phyloP scores from a whole-genome alignment of 768 basidiomycete species.

The Lactifluus subvellereus region DNA sequence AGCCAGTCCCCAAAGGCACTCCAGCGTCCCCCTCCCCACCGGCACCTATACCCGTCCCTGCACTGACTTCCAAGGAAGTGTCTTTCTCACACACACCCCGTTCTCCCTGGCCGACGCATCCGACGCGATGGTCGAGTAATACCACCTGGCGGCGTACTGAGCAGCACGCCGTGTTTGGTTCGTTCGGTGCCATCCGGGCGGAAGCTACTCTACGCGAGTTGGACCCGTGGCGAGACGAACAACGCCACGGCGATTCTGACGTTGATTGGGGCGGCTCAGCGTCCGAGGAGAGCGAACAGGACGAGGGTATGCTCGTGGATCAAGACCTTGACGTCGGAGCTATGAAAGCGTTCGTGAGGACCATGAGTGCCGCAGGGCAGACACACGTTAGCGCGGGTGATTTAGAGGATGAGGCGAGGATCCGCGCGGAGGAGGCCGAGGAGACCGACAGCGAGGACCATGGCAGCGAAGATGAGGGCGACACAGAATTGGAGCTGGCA shows the following conservation, averaged over 20 bases:
- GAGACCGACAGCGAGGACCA: conserved; percentile 28
- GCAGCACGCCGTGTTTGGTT: conserved; percentile 36
- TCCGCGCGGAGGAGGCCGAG: conserved; percentile 39
- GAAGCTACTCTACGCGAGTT: conserved; percentile 44
- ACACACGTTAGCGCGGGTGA: conserved; percentile 60
- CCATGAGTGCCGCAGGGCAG: conserved; percentile 45
- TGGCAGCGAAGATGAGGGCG: conserved; percentile 17
- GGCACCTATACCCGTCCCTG: conserved; percentile 9
- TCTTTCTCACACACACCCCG: conserved; percentile 34
- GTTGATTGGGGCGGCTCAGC: conserved; percentile 57
- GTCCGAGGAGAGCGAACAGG: conserved; percentile 27
- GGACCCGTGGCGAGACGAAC: conserved; percentile 42
- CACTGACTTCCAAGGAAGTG: conserved; percentile 30
- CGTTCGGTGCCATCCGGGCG: conserved; percentile 48
- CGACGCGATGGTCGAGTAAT: conserved; percentile 15
- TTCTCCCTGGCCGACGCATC: conserved; percentile 30
- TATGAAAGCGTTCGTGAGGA: conserved; percentile 49
- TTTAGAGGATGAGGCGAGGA: conserved; percentile 47
- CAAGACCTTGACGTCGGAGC: conserved; percentile 45
- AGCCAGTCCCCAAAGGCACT: neutral
- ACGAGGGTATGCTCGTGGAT: conserved; percentile 41
- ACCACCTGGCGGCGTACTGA: conserved; percentile 25
- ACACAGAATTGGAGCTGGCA: conserved; percentile 25
- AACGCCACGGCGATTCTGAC: conserved; percentile 60
- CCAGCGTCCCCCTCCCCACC: neutral